phyloP scores from a whole-genome alignment of 2,329 filamentous ascomycete genomes.

The Diplodia scrobiculata region DNA sequence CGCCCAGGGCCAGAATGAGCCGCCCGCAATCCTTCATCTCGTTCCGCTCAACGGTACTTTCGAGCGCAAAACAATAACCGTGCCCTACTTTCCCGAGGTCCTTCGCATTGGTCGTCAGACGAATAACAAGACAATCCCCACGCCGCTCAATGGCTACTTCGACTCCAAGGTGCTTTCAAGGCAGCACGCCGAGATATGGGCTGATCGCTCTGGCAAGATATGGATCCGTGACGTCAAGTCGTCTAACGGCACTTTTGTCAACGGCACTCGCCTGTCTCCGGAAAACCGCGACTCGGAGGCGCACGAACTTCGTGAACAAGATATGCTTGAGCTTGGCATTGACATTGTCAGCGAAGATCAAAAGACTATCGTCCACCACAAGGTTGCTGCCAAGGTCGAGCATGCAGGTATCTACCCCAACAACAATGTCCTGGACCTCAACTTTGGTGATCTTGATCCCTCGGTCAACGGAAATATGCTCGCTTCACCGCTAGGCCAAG shows the following conservation, averaged over 20 bases:
- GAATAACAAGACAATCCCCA: slow-evolving; percentile 93
- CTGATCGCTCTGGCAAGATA: slow-evolving; percentile 79
- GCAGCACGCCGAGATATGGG: slow-evolving; percentile 95
- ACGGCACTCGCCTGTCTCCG: slow-evolving; percentile 82
- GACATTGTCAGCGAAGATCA: slow-evolving; percentile 99
- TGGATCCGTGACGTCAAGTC: slow-evolving; percentile 98
- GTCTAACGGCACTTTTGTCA: slow-evolving; percentile 98
- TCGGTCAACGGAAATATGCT: slow-evolving; percentile 67
- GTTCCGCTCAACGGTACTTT: slow-evolving; percentile 94
- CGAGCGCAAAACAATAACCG: slow-evolving; percentile 91
- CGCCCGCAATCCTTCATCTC: slow-evolving; percentile 78
- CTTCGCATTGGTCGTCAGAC: slow-evolving; percentile 94
- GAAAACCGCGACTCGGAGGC: slow-evolving; percentile 97
- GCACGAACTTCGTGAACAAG: slow-evolving; percentile 85
- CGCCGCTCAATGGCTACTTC: slow-evolving; percentile 89
- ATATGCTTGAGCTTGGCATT: slow-evolving; percentile 92
- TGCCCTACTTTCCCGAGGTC: slow-evolving; percentile 92
- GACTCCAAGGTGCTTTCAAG: slow-evolving; percentile 96
- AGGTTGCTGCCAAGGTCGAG: slow-evolving; percentile 94
- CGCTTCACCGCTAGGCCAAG: slow-evolving; percentile 6
- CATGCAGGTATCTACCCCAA: slow-evolving; percentile 82
- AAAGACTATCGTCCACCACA: slow-evolving; percentile 97
- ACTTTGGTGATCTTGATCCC: slow-evolving; percentile 87
- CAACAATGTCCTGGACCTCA: slow-evolving; percentile 81
- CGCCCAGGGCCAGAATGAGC: slow-evolving; percentile 52